phyloP scores from a whole-genome alignment of 805 yeast species.

The Candida taoyuanica region DNA sequence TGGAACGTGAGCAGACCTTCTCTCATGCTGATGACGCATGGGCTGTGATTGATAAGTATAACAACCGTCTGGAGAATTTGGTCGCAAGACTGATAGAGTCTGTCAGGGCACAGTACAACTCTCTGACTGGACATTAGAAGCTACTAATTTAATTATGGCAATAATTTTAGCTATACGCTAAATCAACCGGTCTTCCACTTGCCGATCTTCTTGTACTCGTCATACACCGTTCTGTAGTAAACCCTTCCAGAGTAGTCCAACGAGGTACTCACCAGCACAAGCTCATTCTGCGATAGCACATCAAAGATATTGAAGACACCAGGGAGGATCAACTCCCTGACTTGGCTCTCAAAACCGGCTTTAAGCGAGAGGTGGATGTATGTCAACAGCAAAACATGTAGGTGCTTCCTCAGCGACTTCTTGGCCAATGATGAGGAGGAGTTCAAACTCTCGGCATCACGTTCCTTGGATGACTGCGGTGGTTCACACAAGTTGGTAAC shows the following conservation, averaged over 20 bases:
- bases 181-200: slow-evolving; percentile 55
- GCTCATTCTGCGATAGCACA: slow-evolving; percentile 61
- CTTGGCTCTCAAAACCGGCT: slow-evolving; percentile 40
- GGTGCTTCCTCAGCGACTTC: slow-evolving; percentile 56
- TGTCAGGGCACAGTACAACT: not conserved
- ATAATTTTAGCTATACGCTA: no score
- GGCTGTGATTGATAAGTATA: slow-evolving; percentile 11
- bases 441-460: slow-evolving; percentile 36
- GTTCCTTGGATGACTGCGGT: slow-evolving; percentile 28
- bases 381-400: slow-evolving; percentile 54
- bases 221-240: slow-evolving; percentile 61
- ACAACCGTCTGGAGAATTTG: slow-evolving; percentile 2
- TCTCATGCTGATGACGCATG: slow-evolving; percentile 13
- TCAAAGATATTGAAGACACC: slow-evolving; percentile 66
- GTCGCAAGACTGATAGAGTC: slow-evolving; percentile 4
- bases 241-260: slow-evolving; percentile 68
- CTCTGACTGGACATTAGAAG: not conserved
- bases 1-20: slow-evolving; percentile 15
- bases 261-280: slow-evolving; percentile 55
- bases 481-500: slow-evolving; percentile 75
- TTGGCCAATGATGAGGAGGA: slow-evolving; percentile 54
- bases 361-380: slow-evolving; percentile 53
- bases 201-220: slow-evolving; percentile 70
- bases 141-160: not conserved
- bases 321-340: slow-evolving; percentile 45